Evolutionary conservation across 2,329 filamentous ascomycete species (phyloP).

Genomic region (Sclerotiophoma versabilis): DNA sequence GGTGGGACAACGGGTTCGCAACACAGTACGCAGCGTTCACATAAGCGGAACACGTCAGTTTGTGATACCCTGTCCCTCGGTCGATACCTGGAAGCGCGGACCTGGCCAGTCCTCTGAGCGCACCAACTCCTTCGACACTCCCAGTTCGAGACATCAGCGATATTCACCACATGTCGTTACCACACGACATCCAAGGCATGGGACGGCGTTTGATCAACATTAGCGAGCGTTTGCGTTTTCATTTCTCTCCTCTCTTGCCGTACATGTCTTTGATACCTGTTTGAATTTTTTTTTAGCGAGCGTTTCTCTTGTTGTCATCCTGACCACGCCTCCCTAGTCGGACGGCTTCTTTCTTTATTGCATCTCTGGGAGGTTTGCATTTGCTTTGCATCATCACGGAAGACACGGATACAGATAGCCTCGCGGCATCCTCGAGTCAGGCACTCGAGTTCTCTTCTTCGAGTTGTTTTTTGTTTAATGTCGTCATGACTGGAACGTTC

Average conservation of each 20-base stretch:
- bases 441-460: slow-evolving; percentile 46
- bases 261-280: slow-evolving; percentile 50
- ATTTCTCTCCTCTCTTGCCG: slow-evolving; percentile 31
- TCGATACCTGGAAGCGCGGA: slow-evolving; percentile 49
- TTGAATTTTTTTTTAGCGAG: slow-evolving; percentile 53
- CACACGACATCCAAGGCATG: slow-evolving; percentile 57
- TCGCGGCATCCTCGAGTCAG: slow-evolving; percentile 53
- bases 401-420: slow-evolving; percentile 49
- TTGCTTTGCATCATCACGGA: slow-evolving; percentile 52
- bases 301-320: slow-evolving; percentile 39
- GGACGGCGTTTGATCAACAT: slow-evolving; percentile 62
- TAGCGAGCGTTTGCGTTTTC: slow-evolving; percentile 47
- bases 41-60: slow-evolving; percentile 60
- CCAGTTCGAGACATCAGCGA: slow-evolving; percentile 55
- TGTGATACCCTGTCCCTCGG: slow-evolving; percentile 36
- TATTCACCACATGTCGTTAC: slow-evolving; percentile 36
- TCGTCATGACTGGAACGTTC: slow-evolving; percentile 39
- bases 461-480: slow-evolving; percentile 46
- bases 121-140: slow-evolving; percentile 49
- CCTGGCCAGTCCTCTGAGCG: slow-evolving; percentile 53
- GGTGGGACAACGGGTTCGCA: slow-evolving; percentile 87
- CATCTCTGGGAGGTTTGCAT: slow-evolving; percentile 55
- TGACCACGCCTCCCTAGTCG: slow-evolving; percentile 43
- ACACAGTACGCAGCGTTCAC: slow-evolving; percentile 76
- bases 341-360: slow-evolving; percentile 39